A percentile compares a stretch with the other conserved stretches of the same genome.
Evolutionary conservation across 1,284 basidiomycete genomes (phyloP).

Genomic region (Ceratobasidium sp.): DNA sequence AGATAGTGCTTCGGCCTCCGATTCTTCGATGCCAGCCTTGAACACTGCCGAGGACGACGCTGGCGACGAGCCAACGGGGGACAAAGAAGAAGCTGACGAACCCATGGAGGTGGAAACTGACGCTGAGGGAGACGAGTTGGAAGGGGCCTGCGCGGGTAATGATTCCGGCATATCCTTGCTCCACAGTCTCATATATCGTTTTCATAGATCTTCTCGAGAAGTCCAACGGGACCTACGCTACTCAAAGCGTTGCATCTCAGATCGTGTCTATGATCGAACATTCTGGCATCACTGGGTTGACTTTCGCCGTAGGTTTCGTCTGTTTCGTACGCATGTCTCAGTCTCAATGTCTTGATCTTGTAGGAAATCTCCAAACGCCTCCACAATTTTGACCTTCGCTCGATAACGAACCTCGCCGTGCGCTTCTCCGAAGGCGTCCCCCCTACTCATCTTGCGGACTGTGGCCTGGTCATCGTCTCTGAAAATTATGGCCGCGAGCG

Average conservation of each 20-base stretch:
- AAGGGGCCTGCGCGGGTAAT: too few species aligned
- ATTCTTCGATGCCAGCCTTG: neutral
- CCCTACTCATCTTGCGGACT: slow-evolving; percentile 76
- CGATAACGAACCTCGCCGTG: slow-evolving; percentile 79
- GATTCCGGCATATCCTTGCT: neutral
- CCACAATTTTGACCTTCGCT: slow-evolving; percentile 80
- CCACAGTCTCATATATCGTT: neutral
- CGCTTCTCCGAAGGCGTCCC: slow-evolving; percentile 74
- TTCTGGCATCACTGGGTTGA: slow-evolving; percentile 75
- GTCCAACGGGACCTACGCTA: slow-evolving; percentile 8
- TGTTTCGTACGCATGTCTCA: slow-evolving; percentile 24
- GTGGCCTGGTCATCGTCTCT: slow-evolving; percentile 74
- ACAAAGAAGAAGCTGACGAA: too few species aligned
- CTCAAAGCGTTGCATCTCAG: slow-evolving; percentile 62
- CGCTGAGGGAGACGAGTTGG: neutral
- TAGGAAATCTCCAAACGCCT: slow-evolving; percentile 78
- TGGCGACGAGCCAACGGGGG: neutral
- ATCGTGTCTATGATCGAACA: slow-evolving; percentile 77
- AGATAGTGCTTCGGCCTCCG: neutral
- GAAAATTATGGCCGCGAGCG: slow-evolving; percentile 85
- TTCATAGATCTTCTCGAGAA: neutral
- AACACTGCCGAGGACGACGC: slow-evolving; percentile 4
- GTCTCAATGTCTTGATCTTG: neutral
- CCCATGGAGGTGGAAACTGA: neutral
- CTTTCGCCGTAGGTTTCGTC: slow-evolving; percentile 68